These are phyloP conservation scores for Drechmeria coniospora DNA, from an alignment of 2,329 filamentous ascomycete genomes.

Conservation along the genomic window DNA sequence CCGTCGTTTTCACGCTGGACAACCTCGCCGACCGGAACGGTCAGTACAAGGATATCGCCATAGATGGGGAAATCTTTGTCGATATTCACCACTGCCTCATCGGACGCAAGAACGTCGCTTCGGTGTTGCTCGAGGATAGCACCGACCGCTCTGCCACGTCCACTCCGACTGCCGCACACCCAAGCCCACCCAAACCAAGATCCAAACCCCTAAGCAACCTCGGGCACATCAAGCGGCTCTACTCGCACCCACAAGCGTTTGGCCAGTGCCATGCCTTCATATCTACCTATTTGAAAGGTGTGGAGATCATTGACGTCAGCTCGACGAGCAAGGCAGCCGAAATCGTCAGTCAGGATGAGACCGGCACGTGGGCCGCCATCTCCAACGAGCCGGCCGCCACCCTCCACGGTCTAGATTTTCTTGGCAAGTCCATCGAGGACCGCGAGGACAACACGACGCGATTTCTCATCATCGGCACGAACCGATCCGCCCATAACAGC, in stretches of 20 bases:
- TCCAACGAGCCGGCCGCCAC: slow-evolving; percentile 59
- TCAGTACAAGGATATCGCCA: slow-evolving; percentile 50
- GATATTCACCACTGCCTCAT: slow-evolving; percentile 80
- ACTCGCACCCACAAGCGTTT: slow-evolving; percentile 92
- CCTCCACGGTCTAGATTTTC: slow-evolving; percentile 49
- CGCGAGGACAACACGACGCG: slow-evolving; percentile 61
- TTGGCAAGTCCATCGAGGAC: slow-evolving; percentile 60
- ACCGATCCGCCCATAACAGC: slow-evolving; percentile 11
- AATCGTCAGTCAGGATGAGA: slow-evolving; percentile 45
- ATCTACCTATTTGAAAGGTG: slow-evolving; percentile 47
- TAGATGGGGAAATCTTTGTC: slow-evolving; percentile 75
- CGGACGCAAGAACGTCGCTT: slow-evolving; percentile 26
- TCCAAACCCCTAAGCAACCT: slow-evolving; percentile 35
- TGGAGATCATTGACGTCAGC: slow-evolving; percentile 70
- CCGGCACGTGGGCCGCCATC: slow-evolving; percentile 58
- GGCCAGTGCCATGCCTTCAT: slow-evolving; percentile 77
- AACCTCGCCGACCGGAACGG: slow-evolving; percentile 62
- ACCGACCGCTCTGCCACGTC: slow-evolving; percentile 25
- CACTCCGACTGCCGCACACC: slow-evolving; percentile 33
- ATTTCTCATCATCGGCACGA: slow-evolving; percentile 50
- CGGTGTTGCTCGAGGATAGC: slow-evolving; percentile 12
- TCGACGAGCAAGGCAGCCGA: slow-evolving; percentile 78
- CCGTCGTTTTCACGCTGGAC: slow-evolving; percentile 80
- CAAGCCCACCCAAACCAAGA: slow-evolving; percentile 27
- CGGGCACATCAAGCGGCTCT: slow-evolving; percentile 55